Evolutionary conservation across 2,329 filamentous ascomycete genomes (phyloP).

Genomic region (Chaetomiaceae sp.): DNA sequence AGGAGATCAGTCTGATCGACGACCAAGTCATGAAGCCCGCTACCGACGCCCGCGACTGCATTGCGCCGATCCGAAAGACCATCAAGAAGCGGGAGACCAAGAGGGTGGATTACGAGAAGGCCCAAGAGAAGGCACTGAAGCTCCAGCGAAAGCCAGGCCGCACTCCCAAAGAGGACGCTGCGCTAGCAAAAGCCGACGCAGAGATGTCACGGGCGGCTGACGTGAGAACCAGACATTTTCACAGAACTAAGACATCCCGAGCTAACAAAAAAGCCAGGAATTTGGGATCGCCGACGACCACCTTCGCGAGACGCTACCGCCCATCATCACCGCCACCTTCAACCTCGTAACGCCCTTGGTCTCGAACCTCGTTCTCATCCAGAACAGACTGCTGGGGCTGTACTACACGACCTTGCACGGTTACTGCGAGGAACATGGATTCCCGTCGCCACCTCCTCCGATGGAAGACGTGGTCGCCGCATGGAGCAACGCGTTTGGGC

Average conservation of each 20-base stretch:
- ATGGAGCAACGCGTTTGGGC: constrained; percentile 61
- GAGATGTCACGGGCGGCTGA: constrained; percentile 63
- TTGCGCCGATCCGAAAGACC: constrained; percentile 71
- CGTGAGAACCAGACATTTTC: constrained; percentile 40
- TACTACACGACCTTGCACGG: constrained; percentile 73
- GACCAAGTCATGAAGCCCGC: constrained; percentile 64
- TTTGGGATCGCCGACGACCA: constrained; percentile 73
- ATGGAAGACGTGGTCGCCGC: constrained; percentile 64
- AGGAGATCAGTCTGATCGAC: constrained; percentile 68
- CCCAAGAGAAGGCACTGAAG: constrained; percentile 65
- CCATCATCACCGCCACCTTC: constrained; percentile 64
- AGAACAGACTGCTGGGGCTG: constrained; percentile 71
- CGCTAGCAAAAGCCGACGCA: constrained; percentile 64
- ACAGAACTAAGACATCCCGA: no score
- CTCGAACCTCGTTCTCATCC: constrained; percentile 65
- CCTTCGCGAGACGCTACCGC: constrained; percentile 65
- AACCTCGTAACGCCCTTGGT: constrained; percentile 70
- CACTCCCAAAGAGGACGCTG: constrained; percentile 67
- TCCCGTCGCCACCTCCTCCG: constrained; percentile 67
- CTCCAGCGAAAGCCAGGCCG: constrained; percentile 65
- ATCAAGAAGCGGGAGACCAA: constrained; percentile 83
- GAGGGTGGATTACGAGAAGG: constrained; percentile 75
- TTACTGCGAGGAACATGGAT: constrained; percentile 63
- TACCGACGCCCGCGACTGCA: constrained; percentile 60
- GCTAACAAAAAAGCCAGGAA: constrained; percentile 41